phyloP scores from a whole-genome alignment of 2,329 filamentous ascomycete genomes.

The Alternaria postmessia region DNA sequence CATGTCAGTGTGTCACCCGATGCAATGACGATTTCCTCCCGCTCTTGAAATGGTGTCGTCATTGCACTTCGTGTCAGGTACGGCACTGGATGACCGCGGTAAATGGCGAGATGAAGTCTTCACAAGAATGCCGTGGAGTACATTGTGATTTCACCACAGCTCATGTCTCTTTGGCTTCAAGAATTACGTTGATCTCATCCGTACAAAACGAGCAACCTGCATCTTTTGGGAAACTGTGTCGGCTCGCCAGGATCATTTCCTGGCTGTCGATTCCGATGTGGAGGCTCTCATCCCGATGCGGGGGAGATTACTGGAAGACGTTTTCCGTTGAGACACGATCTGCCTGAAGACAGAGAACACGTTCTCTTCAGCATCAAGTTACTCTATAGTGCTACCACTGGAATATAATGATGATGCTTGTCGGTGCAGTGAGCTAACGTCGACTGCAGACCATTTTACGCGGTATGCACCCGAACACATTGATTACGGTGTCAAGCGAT shows the following conservation, averaged over 20 bases:
- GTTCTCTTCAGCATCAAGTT: neutral
- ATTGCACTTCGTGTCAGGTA: neutral
- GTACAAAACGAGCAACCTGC: neutral
- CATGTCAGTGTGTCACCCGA: neutral
- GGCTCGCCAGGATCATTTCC: neutral
- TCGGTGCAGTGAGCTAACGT: conserved; percentile 9
- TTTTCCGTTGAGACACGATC: neutral
- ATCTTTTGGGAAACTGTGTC: neutral
- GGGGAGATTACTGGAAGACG: neutral
- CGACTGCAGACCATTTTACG: conserved; percentile 72
- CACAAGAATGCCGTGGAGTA: neutral
- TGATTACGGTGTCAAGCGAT: conserved; percentile 81
- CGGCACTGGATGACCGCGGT: neutral
- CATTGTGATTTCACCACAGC: neutral
- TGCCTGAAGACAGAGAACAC: neutral
- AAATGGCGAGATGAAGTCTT: neutral
- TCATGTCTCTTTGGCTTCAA: neutral
- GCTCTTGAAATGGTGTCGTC: neutral
- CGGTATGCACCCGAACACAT: conserved; percentile 85
- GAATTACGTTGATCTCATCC: neutral
- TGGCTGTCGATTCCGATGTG: neutral
- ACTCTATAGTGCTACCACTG: neutral
- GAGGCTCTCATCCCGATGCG: neutral
- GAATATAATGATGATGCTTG: neutral
- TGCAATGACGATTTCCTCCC: neutral